A percentile compares a stretch with the other conserved stretches of the same genome.
Evolutionary conservation across 257 asterid species (phyloP).

Genomic region (Coffea eugenioides): DNA sequence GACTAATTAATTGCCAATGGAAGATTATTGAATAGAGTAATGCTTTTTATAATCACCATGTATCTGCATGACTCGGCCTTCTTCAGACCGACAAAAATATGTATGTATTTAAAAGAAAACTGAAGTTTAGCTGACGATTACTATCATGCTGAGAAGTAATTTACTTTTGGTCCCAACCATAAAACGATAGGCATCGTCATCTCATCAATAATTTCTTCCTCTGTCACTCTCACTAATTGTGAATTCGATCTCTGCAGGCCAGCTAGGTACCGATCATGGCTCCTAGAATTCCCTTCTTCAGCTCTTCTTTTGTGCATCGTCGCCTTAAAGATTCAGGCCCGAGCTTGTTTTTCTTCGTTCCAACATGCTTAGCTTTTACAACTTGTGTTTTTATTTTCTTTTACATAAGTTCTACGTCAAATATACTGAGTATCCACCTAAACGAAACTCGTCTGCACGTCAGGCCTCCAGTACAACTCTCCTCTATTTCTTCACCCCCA

Average conservation of each 20-base stretch:
- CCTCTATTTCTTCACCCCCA: conserved; percentile 6
- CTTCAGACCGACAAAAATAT: too few species aligned
- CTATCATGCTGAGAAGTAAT: neutral
- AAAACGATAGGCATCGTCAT: neutral
- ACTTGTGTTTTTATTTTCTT: conserved; percentile 29
- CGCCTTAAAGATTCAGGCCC: conserved; percentile 13
- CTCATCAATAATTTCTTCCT: too few species aligned
- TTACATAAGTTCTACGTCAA: conserved; percentile 31
- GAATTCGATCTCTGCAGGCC: neutral
- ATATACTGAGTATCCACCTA: conserved; percentile 23
- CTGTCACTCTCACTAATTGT: neutral
- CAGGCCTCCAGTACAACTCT: conserved; percentile 16
- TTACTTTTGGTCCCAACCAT: neutral
- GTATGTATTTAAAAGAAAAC: too few species aligned
- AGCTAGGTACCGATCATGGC: neutral
- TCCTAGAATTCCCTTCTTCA: neutral
- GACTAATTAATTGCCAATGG: neutral
- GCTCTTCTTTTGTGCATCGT: conserved; percentile 1
- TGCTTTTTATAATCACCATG: neutral
- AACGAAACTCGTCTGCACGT: conserved; percentile 16
- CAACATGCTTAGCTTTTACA: conserved; percentile 33
- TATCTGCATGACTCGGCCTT: neutral
- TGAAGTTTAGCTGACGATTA: neutral
- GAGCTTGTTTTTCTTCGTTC: conserved; percentile 20
- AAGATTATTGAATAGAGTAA: neutral